phyloP scores from a whole-genome alignment of 129 eudicot species.

The Flaveria trinervia region DNA sequence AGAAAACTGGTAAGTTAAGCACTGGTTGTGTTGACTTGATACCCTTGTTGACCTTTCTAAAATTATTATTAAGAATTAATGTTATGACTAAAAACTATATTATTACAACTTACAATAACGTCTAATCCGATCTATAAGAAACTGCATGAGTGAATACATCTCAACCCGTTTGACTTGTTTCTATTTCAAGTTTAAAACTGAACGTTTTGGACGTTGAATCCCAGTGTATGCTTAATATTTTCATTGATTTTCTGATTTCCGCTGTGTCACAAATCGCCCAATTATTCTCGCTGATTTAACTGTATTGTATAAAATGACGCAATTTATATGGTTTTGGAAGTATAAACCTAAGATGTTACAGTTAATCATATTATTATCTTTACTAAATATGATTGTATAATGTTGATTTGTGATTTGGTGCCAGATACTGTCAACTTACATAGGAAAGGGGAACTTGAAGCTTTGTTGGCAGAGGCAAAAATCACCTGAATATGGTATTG shows the following conservation, averaged over 20 bases:
- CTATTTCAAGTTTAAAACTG: background rate
- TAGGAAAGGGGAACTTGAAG: slow-evolving; percentile 79
- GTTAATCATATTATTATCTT: background rate
- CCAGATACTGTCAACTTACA: slow-evolving; percentile 70
- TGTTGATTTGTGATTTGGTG: slow-evolving; percentile 27
- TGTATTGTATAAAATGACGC: too few species aligned
- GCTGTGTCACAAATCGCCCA: too few species aligned
- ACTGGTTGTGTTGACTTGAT: background rate
- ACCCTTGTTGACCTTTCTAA: too few species aligned
- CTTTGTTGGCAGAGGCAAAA: slow-evolving; percentile 64
- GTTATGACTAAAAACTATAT: too few species aligned
- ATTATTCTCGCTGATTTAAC: too few species aligned
- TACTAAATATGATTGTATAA: background rate
- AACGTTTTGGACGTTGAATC: background rate
- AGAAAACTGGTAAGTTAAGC: background rate
- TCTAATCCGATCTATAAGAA: background rate
- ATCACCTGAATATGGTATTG: background rate
- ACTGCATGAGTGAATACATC: background rate
- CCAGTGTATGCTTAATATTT: background rate
- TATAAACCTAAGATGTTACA: background rate
- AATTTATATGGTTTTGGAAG: background rate
- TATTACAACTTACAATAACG: too few species aligned
- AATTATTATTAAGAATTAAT: too few species aligned
- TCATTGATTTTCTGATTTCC: too few species aligned
- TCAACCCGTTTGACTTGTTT: background rate